phyloP scores from a whole-genome alignment of 1,284 basidiomycete species.

The Trichosporon faecale region DNA sequence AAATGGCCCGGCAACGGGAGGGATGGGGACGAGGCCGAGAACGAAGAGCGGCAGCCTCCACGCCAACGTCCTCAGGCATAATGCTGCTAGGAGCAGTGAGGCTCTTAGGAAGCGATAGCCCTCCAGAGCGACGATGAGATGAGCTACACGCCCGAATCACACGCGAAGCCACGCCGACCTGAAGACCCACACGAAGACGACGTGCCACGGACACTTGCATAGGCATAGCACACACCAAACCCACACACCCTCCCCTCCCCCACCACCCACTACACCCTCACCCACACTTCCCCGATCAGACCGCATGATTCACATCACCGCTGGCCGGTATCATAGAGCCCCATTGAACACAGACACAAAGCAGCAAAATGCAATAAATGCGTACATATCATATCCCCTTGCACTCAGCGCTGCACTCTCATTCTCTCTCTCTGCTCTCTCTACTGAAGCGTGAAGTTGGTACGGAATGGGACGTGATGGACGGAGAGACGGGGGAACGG shows the following conservation, averaged over 20 bases:
- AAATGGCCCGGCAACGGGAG: neutral
- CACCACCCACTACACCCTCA: neutral
- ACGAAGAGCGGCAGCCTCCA: slow-evolving; percentile 8
- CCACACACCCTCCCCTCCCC: no score
- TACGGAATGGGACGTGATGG: neutral
- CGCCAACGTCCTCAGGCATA: slow-evolving; percentile 13
- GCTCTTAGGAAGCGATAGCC: slow-evolving; percentile 2
- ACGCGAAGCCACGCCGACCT: neutral
- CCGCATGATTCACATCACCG: neutral
- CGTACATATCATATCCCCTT: neutral
- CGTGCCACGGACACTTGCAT: neutral
- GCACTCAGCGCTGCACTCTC: no score
- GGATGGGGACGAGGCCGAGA: neutral
- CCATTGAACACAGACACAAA: neutral
- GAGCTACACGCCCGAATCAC: no score
- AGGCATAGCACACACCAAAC: neutral
- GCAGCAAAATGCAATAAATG: slow-evolving; percentile 7
- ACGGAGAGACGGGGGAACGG: neutral
- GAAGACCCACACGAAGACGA: neutral
- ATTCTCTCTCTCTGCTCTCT: neutral
- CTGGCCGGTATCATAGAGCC: neutral
- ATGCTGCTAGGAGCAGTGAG: slow-evolving; percentile 9
- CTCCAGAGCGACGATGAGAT: neutral
- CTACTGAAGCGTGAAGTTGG: neutral
- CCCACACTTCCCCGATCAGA: no score